A percentile compares a stretch with the other conserved stretches of the same genome.
phyloP scores from a whole-genome alignment of 164 flowering plant species.

The Nymphaea colorata region DNA sequence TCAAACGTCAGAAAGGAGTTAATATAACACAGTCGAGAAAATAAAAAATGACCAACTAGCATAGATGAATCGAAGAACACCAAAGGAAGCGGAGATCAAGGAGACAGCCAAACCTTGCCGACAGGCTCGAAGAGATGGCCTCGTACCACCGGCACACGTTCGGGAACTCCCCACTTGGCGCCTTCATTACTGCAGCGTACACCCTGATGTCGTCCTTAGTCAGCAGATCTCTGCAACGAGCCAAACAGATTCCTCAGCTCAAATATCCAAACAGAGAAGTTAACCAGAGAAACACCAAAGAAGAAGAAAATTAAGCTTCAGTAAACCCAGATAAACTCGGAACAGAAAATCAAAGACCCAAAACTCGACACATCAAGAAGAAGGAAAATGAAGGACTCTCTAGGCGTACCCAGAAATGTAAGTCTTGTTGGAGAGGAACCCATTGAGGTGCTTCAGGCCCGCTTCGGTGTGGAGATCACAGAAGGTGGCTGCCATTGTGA shows the following conservation, averaged over 20 bases:
- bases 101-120: constrained; percentile 39
- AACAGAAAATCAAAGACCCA: not conserved
- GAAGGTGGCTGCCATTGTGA: constrained; percentile 66
- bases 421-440: constrained; percentile 52
- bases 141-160: constrained; percentile 69
- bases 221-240: constrained; percentile 32
- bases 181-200: constrained; percentile 44
- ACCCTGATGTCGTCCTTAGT: constrained; percentile 78
- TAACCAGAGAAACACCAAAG: not conserved
- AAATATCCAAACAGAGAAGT: not conserved
- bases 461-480: constrained; percentile 79
- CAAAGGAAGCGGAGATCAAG: not conserved
- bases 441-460: constrained; percentile 76
- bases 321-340: not conserved
- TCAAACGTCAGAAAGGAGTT: not conserved
- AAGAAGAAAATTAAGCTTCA: not conserved
- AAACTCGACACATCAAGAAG: not conserved
- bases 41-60: no score
- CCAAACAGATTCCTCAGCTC: not conserved
- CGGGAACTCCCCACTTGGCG: constrained; percentile 49
- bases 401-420: constrained; percentile 61
- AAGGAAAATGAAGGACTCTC: constrained; percentile 2
- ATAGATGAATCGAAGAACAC: not conserved
- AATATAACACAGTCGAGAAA: not conserved
- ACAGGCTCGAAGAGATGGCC: constrained; percentile 40